Evolutionary conservation across 2,329 filamentous ascomycete species (phyloP).

Genomic region (Aureobasidium sp.): DNA sequence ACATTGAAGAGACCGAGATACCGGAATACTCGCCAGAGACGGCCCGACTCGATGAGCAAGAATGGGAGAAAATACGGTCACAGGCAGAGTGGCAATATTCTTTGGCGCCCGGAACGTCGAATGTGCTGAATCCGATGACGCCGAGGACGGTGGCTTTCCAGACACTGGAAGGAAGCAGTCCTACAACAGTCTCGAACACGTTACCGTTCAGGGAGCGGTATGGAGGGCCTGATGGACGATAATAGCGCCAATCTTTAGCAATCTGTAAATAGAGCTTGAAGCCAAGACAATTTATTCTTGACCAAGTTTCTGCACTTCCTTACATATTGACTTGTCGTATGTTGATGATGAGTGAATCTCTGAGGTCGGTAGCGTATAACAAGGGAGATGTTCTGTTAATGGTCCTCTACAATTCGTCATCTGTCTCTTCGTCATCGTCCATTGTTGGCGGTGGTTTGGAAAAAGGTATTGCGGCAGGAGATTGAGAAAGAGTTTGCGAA

Average conservation of each 20-base stretch:
- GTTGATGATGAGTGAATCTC: background rate
- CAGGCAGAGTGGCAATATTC: conserved; percentile 27
- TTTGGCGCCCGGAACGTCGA: conserved; percentile 39
- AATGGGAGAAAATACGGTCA: conserved; percentile 48
- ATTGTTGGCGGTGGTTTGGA: background rate
- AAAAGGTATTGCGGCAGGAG: background rate
- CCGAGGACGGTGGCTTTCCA: conserved; percentile 61
- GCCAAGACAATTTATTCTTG: background rate
- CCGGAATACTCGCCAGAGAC: conserved; percentile 19
- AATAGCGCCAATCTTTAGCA: background rate
- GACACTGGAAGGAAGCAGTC: conserved; percentile 37
- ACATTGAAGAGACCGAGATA: conserved; percentile 20
- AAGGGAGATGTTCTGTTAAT: background rate
- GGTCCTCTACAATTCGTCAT: conserved; percentile 21
- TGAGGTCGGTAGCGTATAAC: background rate
- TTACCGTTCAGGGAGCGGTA: conserved; percentile 25
- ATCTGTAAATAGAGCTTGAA: background rate
- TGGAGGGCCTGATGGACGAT: conserved; percentile 14
- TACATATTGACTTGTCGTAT: conserved; percentile 5
- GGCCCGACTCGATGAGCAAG: conserved; percentile 36
- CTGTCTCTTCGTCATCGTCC: conserved; percentile 25
- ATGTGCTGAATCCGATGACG: conserved; percentile 41
- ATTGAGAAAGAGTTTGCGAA: background rate
- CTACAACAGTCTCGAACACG: conserved; percentile 10
- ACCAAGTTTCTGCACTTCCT: background rate